Evolutionary conservation across 768 basidiomycete species (phyloP), one percentile per base, ranked within the genome.

Genomic region (Pleurotus djamor): DNA sequence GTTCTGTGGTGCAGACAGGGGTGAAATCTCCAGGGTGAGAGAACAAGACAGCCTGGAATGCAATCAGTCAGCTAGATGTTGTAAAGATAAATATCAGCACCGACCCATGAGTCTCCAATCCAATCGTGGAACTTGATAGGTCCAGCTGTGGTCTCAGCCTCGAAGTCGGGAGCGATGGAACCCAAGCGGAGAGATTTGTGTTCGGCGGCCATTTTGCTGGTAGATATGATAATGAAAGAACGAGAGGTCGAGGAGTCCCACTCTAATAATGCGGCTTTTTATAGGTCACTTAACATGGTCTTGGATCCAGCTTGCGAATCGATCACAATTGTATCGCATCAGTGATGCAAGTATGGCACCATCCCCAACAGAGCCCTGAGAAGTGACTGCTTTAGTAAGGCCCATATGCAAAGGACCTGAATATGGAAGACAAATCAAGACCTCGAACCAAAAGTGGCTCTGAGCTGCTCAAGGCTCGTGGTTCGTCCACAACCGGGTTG

Each of bases 1-100:
- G 89, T 78, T 98, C 97, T 57, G 97, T 99, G 50, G 97, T 96
- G 83, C 92, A 95, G 55, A 96, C 89, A 51, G 91, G 91, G n/a
- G 91, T 92, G 70, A 94, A 94, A 69, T 94, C 90, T 47, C 90
- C 95, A 0, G 94, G 94, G 74, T 97, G 95, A 34, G 94, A 96
- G 84, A 98, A 98, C 59, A 98, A 81, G 71, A 94, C 76, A 52
- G 82, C 90, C 92, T 92, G 55, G 32, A 33, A 32, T 60, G 48
- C 48, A 48, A 16, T 8, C 52, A 52, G 16, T 58, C 45, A 60
- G 47, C 35, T 59, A 51, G 38, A 32, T 59, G 38, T 37, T 17
- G 51, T 36, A 13, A 38, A 54, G 21, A 56, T 34, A 32, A 45
- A 17, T 35, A 51, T 61, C 33, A 14, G 49, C n/a, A 64, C 83